Evolutionary conservation across 2,329 filamentous ascomycete genomes (phyloP).

Genomic region (Pseudomassariella vexata): DNA sequence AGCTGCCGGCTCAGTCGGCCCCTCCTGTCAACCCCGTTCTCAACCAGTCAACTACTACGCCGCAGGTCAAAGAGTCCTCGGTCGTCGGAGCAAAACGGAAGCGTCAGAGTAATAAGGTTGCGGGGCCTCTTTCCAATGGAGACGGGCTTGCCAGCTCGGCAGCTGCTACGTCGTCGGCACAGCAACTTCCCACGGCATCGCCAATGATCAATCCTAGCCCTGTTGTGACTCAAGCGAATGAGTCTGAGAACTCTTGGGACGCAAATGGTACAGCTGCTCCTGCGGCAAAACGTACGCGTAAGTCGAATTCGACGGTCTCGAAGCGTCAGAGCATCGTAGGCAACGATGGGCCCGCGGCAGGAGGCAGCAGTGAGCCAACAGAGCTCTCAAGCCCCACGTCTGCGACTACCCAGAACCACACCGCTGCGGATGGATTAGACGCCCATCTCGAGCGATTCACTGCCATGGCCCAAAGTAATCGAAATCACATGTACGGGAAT

Average conservation of each 20-base stretch:
- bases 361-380: constrained; percentile 12
- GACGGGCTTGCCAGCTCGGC: constrained; percentile 5
- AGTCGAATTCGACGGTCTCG: constrained; percentile 17
- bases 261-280: constrained; percentile 12
- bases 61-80: constrained; percentile 22
- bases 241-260: background rate
- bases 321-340: constrained; percentile 17
- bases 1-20: constrained; percentile 8
- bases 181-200: background rate
- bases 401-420: constrained; percentile 12
- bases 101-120: constrained; percentile 16
- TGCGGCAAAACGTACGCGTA: constrained; percentile 21
- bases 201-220: background rate
- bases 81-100: constrained; percentile 26
- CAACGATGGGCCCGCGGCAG: constrained; percentile 2
- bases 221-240: background rate
- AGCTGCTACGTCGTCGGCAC: background rate
- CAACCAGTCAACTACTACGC: constrained; percentile 8
- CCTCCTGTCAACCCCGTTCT: constrained; percentile 4
- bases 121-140: constrained; percentile 7
- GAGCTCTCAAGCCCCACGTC: constrained; percentile 14
- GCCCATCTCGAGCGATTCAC: constrained; percentile 19
- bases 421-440: constrained; percentile 20
- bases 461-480: constrained; percentile 15
- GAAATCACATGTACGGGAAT: constrained; percentile 18